Evolutionary conservation across 441 rosid species (phyloP).

Genomic region (Eutrema salsugineum): DNA sequence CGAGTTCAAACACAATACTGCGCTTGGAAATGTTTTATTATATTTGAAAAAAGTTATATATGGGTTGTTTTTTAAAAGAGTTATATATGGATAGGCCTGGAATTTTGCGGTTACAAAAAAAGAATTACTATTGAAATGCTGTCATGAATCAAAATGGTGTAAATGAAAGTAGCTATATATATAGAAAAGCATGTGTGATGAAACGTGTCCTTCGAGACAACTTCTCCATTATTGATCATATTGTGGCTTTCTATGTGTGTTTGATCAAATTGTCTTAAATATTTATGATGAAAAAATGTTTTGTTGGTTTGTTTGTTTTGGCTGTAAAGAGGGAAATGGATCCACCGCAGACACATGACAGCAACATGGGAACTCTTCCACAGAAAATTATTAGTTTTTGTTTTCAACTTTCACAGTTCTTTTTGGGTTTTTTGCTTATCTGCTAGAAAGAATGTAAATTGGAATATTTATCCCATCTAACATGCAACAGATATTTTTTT

Average conservation of each 20-base stretch:
- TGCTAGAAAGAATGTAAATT: background rate
- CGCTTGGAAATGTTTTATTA: background rate
- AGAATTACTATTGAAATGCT: background rate
- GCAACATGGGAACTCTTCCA: conserved; percentile 5
- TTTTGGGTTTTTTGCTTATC: background rate
- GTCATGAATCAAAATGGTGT: background rate
- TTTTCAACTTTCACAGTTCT: background rate
- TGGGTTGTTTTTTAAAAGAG: background rate
- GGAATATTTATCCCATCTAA: background rate
- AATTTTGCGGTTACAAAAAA: background rate
- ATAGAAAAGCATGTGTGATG: background rate
- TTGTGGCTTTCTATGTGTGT: conserved; percentile 10
- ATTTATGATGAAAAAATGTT: conserved; percentile 1
- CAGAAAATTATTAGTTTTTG: background rate
- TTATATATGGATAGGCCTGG: background rate
- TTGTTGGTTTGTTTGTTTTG: conserved; percentile 14
- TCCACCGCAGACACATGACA: conserved; percentile 13
- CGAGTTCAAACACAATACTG: background rate
- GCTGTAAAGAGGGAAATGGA: conserved; percentile 18
- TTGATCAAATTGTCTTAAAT: conserved; percentile 1
- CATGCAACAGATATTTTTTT: background rate
- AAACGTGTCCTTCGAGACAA: conserved; percentile 8
- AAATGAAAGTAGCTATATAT: background rate
- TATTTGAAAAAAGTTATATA: background rate
- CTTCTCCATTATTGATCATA: conserved; percentile 6